Evolutionary conservation across 164 flowering plant species (phyloP), one percentile per base, ranked within the genome.

Genomic region (Dillenia suffruticosa): DNA sequence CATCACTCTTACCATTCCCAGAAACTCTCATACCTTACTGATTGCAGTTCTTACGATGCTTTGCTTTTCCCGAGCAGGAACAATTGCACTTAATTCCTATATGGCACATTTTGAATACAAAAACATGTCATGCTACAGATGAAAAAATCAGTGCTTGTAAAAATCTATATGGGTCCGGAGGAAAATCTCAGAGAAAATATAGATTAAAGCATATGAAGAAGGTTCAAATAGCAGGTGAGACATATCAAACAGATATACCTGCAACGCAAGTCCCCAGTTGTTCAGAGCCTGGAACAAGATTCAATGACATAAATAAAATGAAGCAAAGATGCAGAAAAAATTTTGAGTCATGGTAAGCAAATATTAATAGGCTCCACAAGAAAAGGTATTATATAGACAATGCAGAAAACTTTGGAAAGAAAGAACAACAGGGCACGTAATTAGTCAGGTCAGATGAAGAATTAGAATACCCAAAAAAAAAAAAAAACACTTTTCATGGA

Each of bases 191-290:
- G 22, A 52, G 22, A 52, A 15, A 32, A 32, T 32, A 32, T 32
- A 32, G 40, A 32, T 4, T 32, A 32, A 32, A 32, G 7, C 40
- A 32, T 6, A 32, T 4, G 5, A 32, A 32, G 40, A 4, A 5
- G 40, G 7, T 32, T 6, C 40, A 32, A 32, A 50, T 14, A n/a
- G 16, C 53, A 6, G 53, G 53, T 50, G 1, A n/a, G 3, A n/a
- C 53, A 11, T 50, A 50, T 50, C 19, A 50, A 9, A 45, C 24
- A 63, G 2, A 64, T 51, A 67, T 81, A 93, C 98, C 96, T 93
- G 98, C 63, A 93, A 72, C 59, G 98, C 98, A 63, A 93, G 96
- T 55, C 99, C 97, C 97, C 97, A 95, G 63, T 95, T 95, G 80
- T 95, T 95, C 51, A 89, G 87, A 40, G 97, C 99, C 99, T 95